phyloP scores from a whole-genome alignment of 495 filamentous ascomycete species.

The Sporormia fimetaria region DNA sequence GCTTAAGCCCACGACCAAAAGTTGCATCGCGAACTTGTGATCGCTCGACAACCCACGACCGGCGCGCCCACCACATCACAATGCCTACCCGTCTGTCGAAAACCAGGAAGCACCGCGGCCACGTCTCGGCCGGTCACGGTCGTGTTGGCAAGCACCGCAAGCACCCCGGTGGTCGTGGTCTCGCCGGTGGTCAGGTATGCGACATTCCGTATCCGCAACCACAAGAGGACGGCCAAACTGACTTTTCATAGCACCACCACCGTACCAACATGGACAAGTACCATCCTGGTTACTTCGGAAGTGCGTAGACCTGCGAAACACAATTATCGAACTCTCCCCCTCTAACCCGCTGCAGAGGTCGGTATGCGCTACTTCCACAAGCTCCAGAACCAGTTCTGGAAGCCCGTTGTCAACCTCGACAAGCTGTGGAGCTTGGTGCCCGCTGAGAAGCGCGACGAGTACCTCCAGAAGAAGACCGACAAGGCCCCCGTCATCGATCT shows the following conservation, averaged over 20 bases:
- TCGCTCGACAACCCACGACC: too few species aligned
- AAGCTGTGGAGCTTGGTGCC: constrained; percentile 84
- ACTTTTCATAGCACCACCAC: constrained; percentile 62
- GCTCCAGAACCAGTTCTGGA: constrained; percentile 82
- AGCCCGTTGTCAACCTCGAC: constrained; percentile 80
- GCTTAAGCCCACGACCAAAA: too few species aligned
- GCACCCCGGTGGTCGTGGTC: constrained; percentile 70
- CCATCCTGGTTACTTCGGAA: constrained; percentile 95
- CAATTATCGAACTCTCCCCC: too few species aligned
- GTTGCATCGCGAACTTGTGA: too few species aligned
- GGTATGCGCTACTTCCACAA: constrained; percentile 96
- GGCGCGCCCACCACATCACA: too few species aligned
- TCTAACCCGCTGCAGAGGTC: constrained; percentile 44
- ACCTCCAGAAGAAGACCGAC: constrained; percentile 61
- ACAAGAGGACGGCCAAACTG: background rate
- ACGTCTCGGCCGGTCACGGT: constrained; percentile 74
- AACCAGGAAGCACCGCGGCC: constrained; percentile 84
- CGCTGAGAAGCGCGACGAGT: constrained; percentile 70
- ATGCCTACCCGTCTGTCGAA: constrained; percentile 79
- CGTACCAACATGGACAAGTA: constrained; percentile 86
- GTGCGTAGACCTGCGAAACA: constrained; percentile 61
- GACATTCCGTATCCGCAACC: too few species aligned
- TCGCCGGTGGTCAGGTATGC: constrained; percentile 65
- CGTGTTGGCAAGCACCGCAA: constrained; percentile 38
- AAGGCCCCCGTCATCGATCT: constrained; percentile 88